phyloP scores from a whole-genome alignment of 2,329 filamentous ascomycete species.

The Plectosphaerella plurivora region DNA sequence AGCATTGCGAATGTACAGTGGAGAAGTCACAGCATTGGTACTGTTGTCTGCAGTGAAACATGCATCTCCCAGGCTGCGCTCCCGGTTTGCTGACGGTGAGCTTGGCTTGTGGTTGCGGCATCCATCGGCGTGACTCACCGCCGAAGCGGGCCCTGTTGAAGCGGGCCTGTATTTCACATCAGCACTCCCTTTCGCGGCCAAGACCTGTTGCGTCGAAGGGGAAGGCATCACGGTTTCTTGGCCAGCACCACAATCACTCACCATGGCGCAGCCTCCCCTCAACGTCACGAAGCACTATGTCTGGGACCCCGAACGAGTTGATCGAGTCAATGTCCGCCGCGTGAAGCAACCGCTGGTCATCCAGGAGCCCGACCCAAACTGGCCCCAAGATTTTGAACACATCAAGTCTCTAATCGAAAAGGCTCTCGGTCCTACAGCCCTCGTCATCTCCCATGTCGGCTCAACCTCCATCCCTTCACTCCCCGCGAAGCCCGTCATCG shows the following conservation, averaged over 20 bases:
- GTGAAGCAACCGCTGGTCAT: slow-evolving; percentile 5
- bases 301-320: slow-evolving; percentile 4
- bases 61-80: too few relatives aligned
- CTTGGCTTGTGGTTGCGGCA: background rate
- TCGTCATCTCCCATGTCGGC: slow-evolving; percentile 32
- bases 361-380: slow-evolving; percentile 4
- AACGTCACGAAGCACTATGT: slow-evolving; percentile 3
- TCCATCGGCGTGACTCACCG: background rate
- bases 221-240: too few relatives aligned
- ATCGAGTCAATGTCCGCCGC: slow-evolving; percentile 6
- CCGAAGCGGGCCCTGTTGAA: background rate
- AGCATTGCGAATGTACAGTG: too few relatives aligned
- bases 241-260: too few relatives aligned
- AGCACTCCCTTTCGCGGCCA: background rate
- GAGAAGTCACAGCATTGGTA: too few relatives aligned
- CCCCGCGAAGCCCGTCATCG: slow-evolving; percentile 46
- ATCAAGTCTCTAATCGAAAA: background rate
- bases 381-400: background rate
- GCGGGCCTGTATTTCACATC: background rate
- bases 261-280: background rate
- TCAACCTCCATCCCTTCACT: slow-evolving; percentile 46
- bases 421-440: background rate
- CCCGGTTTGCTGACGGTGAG: too few relatives aligned
- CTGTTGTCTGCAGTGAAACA: too few relatives aligned
- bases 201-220: too few relatives aligned